Evolutionary conservation across 306 rosid genomes (phyloP), one percentile per base, ranked within the genome.

Genomic region (Pterocarpus santalinus): DNA sequence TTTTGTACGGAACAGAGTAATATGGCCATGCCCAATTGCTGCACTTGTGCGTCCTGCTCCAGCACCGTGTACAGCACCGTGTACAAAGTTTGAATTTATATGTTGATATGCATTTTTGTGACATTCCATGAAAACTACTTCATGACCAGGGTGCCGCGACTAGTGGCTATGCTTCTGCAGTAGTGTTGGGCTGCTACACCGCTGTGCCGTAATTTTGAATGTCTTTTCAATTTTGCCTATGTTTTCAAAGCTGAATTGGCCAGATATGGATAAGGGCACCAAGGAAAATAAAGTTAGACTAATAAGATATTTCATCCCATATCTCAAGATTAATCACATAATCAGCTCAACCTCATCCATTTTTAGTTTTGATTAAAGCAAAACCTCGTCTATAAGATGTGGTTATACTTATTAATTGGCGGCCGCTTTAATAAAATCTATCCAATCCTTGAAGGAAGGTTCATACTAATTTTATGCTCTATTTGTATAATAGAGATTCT

Each of bases 341-440:
- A 62, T 52, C 35, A 8, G 10, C 38, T 16, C 9, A 43, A 67
- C 67, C 28, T 51, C 68, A 79, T 67, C 38, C 16, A 47, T 68
- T 65, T 43, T 43, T 7, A 7, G 22, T 53, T 30, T 53, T 32
- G 33, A 57, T 8, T 65, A 41, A 30, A 4, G 38, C 77, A 10
- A 62, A 75, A 63, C 75, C 69, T 78, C 82, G 69, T 82, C 76
- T 69, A 65, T 53, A 69, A 82, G 36, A 82, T 39, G 34, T 33
- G 76, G 81, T 66, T 65, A 56, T 41, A 8, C 53, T 17, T 70
- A 4, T 5, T 43, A 76, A 71, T 41, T 55, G 51, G 58, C 2
- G 1, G 6, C 49, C 7, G 4, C 52, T 52, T 74, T 28, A 57
- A 33, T 1, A 56, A 35, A 44, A 79, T 74, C 65, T 30, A 22